Evolutionary conservation across 257 asterid species (phyloP), one percentile per base, ranked within the genome.

Genomic region (Phtheirospermum japonicum): DNA sequence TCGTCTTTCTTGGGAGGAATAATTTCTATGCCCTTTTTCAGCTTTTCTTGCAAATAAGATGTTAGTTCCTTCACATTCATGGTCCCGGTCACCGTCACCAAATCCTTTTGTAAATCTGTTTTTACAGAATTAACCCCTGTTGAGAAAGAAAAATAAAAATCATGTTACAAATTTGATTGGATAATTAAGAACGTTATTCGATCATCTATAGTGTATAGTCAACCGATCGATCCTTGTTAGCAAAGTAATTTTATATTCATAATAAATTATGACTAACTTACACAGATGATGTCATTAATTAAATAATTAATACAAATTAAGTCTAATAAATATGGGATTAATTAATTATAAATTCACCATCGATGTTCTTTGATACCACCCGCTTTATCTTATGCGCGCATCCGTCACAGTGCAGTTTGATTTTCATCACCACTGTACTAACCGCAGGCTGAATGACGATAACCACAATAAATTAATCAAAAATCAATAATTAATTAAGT

Each of bases 381-480:
- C 92, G 72, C 73, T 85, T 87, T 51, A 89, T 83, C 72, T 89
- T 89, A 30, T 80, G 88, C 5, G 94, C 95, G 63, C 97, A 89
- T 58, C 95, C 97, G 56, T 89, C 94, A 45, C 97, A 89, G 69
- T 89, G 97, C 65, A 89, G 72, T 61, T 52, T 76, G 73, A 87
- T 83, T 80, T 85, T 87, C 80, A 89, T 77, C 48, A 74, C 75
- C 70, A 85, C 92, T 20, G 90, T 83, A 58, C 75, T 81, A 59
- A 71, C 79, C 64, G 73, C 81, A 34, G 83, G 80, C 95, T 88
- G 78, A 49, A 75, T 34, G 26, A 39, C 50, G 31, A 62, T 18
- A 31, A 69, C 31, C 39, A 7, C 39, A 8, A 34, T 23, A 46
- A 3, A 2, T 37, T 33, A 63, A 59, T 43, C 17, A 57, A 64